These are phyloP conservation scores for Silybum marianum DNA, from an alignment of 129 eudicot genomes.

Conservation along the genomic window DNA sequence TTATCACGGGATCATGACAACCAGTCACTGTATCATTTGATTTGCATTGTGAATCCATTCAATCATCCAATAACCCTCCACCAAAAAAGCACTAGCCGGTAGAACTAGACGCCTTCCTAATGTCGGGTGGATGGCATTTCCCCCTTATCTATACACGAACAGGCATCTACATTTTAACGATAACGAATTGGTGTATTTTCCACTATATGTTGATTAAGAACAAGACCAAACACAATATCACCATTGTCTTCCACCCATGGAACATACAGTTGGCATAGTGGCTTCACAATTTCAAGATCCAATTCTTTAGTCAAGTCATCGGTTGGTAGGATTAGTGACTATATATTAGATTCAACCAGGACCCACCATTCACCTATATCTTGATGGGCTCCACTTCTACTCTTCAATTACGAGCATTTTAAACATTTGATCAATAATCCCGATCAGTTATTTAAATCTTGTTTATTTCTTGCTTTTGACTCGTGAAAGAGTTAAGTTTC, in stretches of 20 bases:
- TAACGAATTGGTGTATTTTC: neutral
- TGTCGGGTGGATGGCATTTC: neutral
- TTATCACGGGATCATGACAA: neutral
- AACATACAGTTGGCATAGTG: neutral
- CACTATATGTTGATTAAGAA: neutral
- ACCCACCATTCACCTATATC: neutral
- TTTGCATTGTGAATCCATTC: neutral
- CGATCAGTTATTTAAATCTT: neutral
- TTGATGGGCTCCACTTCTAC: neutral
- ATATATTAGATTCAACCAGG: neutral
- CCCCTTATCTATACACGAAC: neutral
- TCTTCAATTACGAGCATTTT: neutral
- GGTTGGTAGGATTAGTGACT: neutral
- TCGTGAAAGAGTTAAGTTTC: neutral
- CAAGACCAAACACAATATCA: neutral
- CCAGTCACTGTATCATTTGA: neutral
- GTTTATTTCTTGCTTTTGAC: conserved; percentile 25
- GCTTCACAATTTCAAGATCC: neutral
- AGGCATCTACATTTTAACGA: neutral
- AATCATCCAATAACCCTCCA: neutral
- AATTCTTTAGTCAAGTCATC: neutral
- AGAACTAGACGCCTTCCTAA: neutral
- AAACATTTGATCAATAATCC: neutral
- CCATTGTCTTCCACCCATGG: conserved; percentile 3
- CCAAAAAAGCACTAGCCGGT: neutral